Percentiles rank a stretch among this genome's conserved stretches.
Evolutionary conservation across 148 eudicot genomes (phyloP).

Genomic region (Diospyros kaki): DNA sequence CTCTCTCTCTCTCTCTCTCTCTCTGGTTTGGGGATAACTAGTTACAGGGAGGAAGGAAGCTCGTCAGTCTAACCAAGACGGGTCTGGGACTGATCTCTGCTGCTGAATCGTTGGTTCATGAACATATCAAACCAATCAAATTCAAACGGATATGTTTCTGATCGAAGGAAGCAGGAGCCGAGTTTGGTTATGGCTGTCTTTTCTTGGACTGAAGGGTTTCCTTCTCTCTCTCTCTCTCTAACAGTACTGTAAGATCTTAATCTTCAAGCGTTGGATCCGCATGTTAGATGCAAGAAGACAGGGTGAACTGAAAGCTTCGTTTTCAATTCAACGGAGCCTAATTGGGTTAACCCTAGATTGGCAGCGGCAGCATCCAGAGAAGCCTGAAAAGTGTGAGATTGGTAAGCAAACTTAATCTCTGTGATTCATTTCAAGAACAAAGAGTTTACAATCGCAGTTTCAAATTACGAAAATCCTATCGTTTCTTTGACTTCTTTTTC

Average conservation of each 20-base stretch:
- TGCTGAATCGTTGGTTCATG: conserved; percentile 20
- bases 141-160: background rate
- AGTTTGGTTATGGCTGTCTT: conserved; percentile 16
- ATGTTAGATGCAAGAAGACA: background rate
- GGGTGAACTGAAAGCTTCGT: too few relatives aligned
- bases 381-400: too few relatives aligned
- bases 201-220: conserved; percentile 18
- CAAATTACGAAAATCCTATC: too few relatives aligned
- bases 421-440: too few relatives aligned
- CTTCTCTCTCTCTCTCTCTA: conserved; percentile 1
- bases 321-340: too few relatives aligned
- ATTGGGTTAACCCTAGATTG: too few relatives aligned
- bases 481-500: too few relatives aligned
- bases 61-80: conserved; percentile 17
- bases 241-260: too few relatives aligned
- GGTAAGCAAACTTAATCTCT: too few relatives aligned
- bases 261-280: background rate
- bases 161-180: conserved; percentile 15
- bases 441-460: too few relatives aligned
- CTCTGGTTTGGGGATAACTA: background rate
- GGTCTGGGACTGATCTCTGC: conserved; percentile 14
- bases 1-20: background rate
- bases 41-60: conserved; percentile 2
- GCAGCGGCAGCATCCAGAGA: too few relatives aligned
- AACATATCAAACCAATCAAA: conserved; percentile 8